Evolutionary conservation across 495 filamentous ascomycete species (phyloP), one percentile per base, ranked within the genome.

Genomic region (Penicillium bovifimosum): DNA sequence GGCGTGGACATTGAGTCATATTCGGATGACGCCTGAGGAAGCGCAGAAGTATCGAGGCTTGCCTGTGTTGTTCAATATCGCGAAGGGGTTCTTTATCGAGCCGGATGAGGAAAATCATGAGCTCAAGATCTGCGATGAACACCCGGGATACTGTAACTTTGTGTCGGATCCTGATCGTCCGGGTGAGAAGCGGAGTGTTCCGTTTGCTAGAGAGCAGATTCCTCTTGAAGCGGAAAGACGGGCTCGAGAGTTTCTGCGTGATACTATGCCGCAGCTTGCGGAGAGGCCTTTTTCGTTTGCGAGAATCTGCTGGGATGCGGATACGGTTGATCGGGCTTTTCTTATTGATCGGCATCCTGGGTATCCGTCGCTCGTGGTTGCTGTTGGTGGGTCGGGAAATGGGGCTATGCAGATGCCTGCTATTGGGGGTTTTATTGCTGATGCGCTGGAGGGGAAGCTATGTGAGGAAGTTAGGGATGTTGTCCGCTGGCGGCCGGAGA

Each of bases 101-200:
- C 77, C 79, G 3, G 74, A 78, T 50, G 69, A 64, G 26, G 76
- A 76, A 18, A 76, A 71, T 0, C 61, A 70, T 11, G 72, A 80
- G 53, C 60, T 82, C 1, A 82, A 82, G 59, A 73, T 82, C 44
- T 79, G 76, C 57, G 79, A 80, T 50, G 78, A 82, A 50, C 78
- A 80, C 39, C 77, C 76, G 1, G 79, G 79, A 10, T 82, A 82
- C 53, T 72, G 66, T 53, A 80, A 80, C 43, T 74, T 71, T 10
- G 24, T 69, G 10, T 16, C n/a, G 0, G 58, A 66, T 29, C 46
- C 67, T 0, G 29, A 50, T 7, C 27, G 51, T 8, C n/a, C 36
- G 1, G 61, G 46, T 0, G 65, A 68, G 44, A 52, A 54, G 16
- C 59, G 63, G 17, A 74, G 67, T 39, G 58, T 71, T 5, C 79